These are phyloP conservation scores for Cladosporium oxysporum DNA, from an alignment of 2,329 filamentous ascomycete species.

Conservation along the genomic window DNA sequence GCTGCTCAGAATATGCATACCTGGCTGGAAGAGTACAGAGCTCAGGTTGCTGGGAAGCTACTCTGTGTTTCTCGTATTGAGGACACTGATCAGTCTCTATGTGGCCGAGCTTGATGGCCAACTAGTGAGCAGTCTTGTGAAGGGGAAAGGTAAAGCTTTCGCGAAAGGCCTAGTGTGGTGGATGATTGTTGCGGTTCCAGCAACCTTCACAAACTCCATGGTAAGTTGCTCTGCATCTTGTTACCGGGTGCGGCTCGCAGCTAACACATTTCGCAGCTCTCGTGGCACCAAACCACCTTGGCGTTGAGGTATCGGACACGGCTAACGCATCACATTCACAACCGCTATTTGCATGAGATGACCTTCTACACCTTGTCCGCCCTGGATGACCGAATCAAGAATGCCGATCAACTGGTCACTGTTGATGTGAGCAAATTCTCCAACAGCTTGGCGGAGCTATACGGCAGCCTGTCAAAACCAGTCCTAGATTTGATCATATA, in stretches of 20 bases:
- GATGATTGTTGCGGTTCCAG: slow-evolving; percentile 96
- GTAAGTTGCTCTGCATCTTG: slow-evolving; percentile 50
- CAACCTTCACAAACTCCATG: slow-evolving; percentile 99
- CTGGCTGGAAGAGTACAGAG: slow-evolving; percentile 87
- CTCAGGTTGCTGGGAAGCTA: slow-evolving; percentile 83
- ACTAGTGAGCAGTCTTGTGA: slow-evolving; percentile 87
- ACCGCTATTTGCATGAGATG: slow-evolving; percentile 94
- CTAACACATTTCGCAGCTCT: slow-evolving; percentile 60
- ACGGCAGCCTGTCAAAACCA: slow-evolving; percentile 94
- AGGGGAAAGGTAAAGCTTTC: slow-evolving; percentile 89
- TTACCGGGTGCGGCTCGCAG: neutral
- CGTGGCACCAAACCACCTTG: slow-evolving; percentile 94
- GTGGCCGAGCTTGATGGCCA: slow-evolving; percentile 94
- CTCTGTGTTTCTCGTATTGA: slow-evolving; percentile 85
- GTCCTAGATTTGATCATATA: slow-evolving; percentile 95
- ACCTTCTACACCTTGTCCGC: slow-evolving; percentile 97
- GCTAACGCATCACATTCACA: slow-evolving; percentile 91
- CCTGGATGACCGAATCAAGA: slow-evolving; percentile 96
- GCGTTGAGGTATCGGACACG: slow-evolving; percentile 90
- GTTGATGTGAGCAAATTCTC: slow-evolving; percentile 97
- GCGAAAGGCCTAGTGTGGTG: slow-evolving; percentile 89
- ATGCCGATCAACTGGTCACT: slow-evolving; percentile 94
- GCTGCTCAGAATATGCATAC: slow-evolving; percentile 83
- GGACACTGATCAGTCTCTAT: slow-evolving; percentile 91
- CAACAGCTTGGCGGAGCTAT: slow-evolving; percentile 89